A percentile compares a stretch with the other conserved stretches of the same genome.
These are phyloP conservation scores for Exophiala spinifera DNA, from an alignment of 2,329 filamentous ascomycete genomes.

Conservation along the genomic window DNA sequence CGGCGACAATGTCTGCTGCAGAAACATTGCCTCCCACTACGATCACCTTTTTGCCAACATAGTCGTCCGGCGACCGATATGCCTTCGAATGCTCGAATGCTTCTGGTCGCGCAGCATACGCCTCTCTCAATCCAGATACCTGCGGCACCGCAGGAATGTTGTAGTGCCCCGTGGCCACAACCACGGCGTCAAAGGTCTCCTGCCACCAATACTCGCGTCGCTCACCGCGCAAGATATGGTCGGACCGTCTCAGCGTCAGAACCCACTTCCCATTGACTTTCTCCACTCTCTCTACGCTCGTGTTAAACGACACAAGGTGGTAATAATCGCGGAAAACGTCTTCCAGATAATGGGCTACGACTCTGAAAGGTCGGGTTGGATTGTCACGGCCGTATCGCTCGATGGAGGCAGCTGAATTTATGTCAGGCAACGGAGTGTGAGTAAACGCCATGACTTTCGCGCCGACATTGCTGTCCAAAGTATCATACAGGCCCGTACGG, in stretches of 20 bases:
- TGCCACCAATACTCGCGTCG: slow-evolving; percentile 36
- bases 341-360: too few species aligned
- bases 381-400: too few species aligned
- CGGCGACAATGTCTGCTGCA: slow-evolving; percentile 31
- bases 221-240: slow-evolving; percentile 19
- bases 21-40: slow-evolving; percentile 34
- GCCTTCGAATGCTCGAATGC: slow-evolving; percentile 28
- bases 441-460: too few species aligned
- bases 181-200: slow-evolving; percentile 42
- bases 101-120: slow-evolving; percentile 37
- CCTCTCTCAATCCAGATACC: slow-evolving; percentile 42
- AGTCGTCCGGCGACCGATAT: too few species aligned
- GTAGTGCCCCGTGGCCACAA: slow-evolving; percentile 45
- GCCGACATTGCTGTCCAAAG: too few species aligned
- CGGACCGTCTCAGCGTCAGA: slow-evolving; percentile 30
- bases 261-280: slow-evolving; percentile 33
- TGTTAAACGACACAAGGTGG: slow-evolving; percentile 30
- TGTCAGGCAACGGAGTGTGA: too few species aligned
- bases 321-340: too few species aligned
- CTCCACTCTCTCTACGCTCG: slow-evolving; percentile 33
- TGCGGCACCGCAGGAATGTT: slow-evolving; percentile 41
- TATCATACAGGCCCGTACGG: too few species aligned
- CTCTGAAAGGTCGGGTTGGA: too few species aligned
- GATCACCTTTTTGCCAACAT: slow-evolving; percentile 26
- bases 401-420: too few species aligned